Conservation (phyloP, 139 green algal species). For the Nannochloris sp. region DNA sequence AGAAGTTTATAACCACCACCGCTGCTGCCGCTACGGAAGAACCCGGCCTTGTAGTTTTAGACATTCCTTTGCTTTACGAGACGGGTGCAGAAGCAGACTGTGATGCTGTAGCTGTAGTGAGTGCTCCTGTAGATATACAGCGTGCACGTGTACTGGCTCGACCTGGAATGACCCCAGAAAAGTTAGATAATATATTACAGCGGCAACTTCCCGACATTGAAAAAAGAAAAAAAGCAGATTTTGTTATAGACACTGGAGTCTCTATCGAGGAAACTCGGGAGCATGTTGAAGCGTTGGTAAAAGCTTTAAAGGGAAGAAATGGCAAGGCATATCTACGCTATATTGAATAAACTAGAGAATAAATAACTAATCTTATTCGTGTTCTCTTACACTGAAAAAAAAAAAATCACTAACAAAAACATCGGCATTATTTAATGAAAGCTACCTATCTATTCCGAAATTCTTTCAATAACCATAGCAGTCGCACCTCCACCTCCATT, state of each 20-base stretch:
- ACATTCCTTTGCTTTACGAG: slow-evolving; percentile 85
- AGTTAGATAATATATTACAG: slow-evolving; percentile 59
- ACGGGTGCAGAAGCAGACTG: slow-evolving; percentile 33
- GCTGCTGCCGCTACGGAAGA: background rate
- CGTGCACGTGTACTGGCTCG: slow-evolving; percentile 59
- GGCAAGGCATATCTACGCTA: no score
- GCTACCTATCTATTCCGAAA: background rate
- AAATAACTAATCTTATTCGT: no score
- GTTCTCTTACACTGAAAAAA: no score
- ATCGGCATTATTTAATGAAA: no score
- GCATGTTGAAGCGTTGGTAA: slow-evolving; percentile 40
- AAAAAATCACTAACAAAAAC: no score
- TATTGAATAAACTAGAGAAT: no score
- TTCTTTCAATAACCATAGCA: slow-evolving; percentile 61
- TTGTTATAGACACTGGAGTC: slow-evolving; percentile 63
- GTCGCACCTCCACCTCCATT: slow-evolving; percentile 85
- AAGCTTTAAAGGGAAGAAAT: slow-evolving; percentile 15
- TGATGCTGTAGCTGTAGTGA: slow-evolving; percentile 71
- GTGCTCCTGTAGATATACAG: slow-evolving; percentile 45
- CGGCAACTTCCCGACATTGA: slow-evolving; percentile 69
- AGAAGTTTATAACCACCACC: slow-evolving; percentile 29
- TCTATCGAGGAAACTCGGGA: slow-evolving; percentile 41
- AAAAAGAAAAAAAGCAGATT: slow-evolving; percentile 58
- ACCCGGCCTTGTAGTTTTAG: slow-evolving; percentile 54
- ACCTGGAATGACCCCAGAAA: slow-evolving; percentile 65